Base-by-base conservation (phyloP, 1,284 basidiomycete genomes). In the Sporisorium iseilematis-ciliati region DNA sequence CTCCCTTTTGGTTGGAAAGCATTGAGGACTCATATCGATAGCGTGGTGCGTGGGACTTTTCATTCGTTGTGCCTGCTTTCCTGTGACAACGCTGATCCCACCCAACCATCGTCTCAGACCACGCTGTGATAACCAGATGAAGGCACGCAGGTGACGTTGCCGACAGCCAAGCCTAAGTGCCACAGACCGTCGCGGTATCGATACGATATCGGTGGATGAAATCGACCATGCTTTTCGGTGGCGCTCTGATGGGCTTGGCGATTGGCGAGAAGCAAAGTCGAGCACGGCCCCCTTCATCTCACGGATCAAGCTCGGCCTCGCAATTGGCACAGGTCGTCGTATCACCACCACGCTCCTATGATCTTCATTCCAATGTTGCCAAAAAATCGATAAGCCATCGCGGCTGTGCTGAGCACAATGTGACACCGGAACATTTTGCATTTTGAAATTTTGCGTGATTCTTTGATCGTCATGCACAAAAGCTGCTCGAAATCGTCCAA, bases 341-440 rank as follows among this genome's bases (percentile, higher is more conserved):
- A 16, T 26, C 42, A 43, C 42, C 16, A 29, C n/a, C 46, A 8
- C 16, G 10, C 18, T 31, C 26, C 35, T 38, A 4, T 4, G n/a
- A 31, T 31, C 48, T 49, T 49, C 48, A 12, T 20, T 31, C 26
- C 31, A 14, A 16, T 23, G 48, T 12, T 31, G 26, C 29, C 26
- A 26, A 16, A 38, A 33, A 56, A 56, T 56, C 54, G 54, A 56
- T 56, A 56, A 56, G 54, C 25, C 21, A 42, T 21, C n/a, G 26
- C 38, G 52, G 29, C 20, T 35, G 54, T 56, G 42, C 54, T 56
- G 42, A 45, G 54, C 42, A 46, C 26, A n/a, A 35, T 18, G 14
- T 25, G 25, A 12, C 11, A 23, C 11, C 43, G 45, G 25, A 46
- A 46, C 25, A 26, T 33, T 45, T 55, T 50, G 42, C 26, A n/a